These are phyloP conservation scores for Penicillium sp. DNA, from an alignment of 2,329 filamentous ascomycete genomes.

Conservation along the genomic window DNA sequence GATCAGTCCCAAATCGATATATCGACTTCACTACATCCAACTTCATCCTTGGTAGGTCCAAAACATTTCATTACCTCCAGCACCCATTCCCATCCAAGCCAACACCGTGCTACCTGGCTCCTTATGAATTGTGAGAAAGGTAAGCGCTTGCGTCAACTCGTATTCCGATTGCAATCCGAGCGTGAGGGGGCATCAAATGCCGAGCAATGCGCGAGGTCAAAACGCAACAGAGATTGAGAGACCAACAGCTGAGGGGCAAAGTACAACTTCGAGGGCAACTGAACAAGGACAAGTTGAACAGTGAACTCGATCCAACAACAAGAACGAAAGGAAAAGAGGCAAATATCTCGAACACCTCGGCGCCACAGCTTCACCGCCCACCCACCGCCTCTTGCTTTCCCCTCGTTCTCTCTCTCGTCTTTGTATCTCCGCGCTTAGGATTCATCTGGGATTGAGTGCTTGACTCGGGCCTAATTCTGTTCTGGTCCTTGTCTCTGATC, in stretches of 20 bases:
- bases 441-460: conserved; percentile 5
- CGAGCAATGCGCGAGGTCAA: conserved; percentile 6
- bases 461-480: conserved; percentile 10
- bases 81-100: neutral
- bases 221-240: neutral
- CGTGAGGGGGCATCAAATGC: conserved; percentile 3
- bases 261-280: neutral
- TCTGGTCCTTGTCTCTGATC: conserved; percentile 1
- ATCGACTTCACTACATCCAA: neutral
- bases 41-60: neutral
- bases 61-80: neutral
- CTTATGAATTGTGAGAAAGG: neutral
- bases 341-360: neutral
- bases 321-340: no score
- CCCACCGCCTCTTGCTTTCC: conserved; percentile 21
- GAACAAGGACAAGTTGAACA: no score
- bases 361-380: conserved; percentile 14
- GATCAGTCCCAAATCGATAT: neutral
- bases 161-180: conserved; percentile 18
- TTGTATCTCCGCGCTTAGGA: neutral
- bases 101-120: neutral
- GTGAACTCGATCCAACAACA: no score
- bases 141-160: conserved; percentile 13
- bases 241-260: neutral
- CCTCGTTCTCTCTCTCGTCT: conserved; percentile 9